A percentile compares a stretch with the other conserved stretches of the same genome.
Evolutionary conservation across 306 rosid genomes (phyloP).

Genomic region (Cicer cuneatum): DNA sequence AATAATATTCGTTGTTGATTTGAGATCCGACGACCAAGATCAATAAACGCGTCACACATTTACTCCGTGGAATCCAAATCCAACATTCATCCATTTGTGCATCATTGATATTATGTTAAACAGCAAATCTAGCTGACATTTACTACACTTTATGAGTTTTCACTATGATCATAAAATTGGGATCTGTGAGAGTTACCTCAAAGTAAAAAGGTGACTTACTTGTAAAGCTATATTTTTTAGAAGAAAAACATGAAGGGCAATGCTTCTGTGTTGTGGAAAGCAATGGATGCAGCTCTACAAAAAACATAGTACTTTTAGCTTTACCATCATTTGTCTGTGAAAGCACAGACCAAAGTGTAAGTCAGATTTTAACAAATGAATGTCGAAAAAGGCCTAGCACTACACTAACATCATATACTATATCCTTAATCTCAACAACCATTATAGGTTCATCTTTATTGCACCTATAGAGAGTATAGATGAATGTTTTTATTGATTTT

Average conservation of each 20-base stretch:
- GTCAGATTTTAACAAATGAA: conserved; percentile 59
- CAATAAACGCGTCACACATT: no score
- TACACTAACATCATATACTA: conserved; percentile 15
- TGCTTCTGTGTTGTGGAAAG: conserved; percentile 50
- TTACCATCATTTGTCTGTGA: conserved; percentile 63
- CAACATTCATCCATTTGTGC: no score
- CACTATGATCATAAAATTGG: conserved; percentile 46
- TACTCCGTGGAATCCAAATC: no score
- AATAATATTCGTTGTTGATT: no score
- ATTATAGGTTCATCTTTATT: conserved; percentile 39
- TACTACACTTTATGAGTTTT: conserved; percentile 51
- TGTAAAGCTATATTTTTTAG: conserved; percentile 49
- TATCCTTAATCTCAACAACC: conserved; percentile 36
- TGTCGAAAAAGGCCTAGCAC: conserved; percentile 50
- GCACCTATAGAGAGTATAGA: conserved; percentile 3
- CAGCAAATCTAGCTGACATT: conserved; percentile 46
- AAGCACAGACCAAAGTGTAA: conserved; percentile 66
- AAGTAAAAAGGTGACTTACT: conserved; percentile 44
- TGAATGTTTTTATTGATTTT: not conserved
- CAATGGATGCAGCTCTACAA: conserved; percentile 49
- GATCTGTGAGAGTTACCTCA: conserved; percentile 51
- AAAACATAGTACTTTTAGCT: conserved; percentile 46
- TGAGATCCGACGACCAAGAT: no score
- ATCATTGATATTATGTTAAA: conserved; percentile 34
- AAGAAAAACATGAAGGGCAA: conserved; percentile 52